A percentile compares a stretch with the other conserved stretches of the same genome.
Evolutionary conservation across 1,139 yeast species (phyloP).

Genomic region (Diutina neorugosa): DNA sequence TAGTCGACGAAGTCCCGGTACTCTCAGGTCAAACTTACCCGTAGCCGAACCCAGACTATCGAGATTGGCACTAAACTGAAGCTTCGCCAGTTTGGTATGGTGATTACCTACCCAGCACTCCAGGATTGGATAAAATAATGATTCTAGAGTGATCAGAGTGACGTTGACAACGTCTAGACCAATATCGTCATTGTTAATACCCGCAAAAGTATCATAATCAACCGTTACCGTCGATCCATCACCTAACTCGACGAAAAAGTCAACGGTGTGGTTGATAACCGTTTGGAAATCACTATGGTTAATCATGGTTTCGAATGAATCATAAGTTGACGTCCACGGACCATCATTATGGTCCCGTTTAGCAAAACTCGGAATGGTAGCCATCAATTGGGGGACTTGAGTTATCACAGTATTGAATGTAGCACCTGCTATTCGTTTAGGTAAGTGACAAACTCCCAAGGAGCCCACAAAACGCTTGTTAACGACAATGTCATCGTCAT

Average conservation of each 20-base stretch:
- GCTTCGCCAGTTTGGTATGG: neutral
- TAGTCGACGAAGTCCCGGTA: neutral
- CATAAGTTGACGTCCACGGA: neutral
- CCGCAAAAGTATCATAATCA: neutral
- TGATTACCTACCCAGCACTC: neutral
- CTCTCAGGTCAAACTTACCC: neutral
- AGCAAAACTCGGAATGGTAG: neutral
- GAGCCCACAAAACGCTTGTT: neutral
- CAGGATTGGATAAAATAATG: neutral
- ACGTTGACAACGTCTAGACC: neutral
- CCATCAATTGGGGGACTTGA: neutral
- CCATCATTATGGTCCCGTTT: neutral
- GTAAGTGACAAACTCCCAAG: neutral
- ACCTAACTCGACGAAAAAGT: neutral
- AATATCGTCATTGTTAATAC: neutral
- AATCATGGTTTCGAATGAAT: neutral
- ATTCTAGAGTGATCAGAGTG: neutral
- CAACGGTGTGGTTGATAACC: neutral
- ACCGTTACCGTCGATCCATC: neutral
- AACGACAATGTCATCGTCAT: neutral
- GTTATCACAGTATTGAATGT: neutral
- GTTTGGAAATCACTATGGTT: neutral
- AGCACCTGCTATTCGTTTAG: neutral
- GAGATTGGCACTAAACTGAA: neutral
- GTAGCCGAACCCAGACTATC: neutral